These are phyloP conservation scores for Corylus avellana DNA, from an alignment of 306 rosid species.

Conservation along the genomic window DNA sequence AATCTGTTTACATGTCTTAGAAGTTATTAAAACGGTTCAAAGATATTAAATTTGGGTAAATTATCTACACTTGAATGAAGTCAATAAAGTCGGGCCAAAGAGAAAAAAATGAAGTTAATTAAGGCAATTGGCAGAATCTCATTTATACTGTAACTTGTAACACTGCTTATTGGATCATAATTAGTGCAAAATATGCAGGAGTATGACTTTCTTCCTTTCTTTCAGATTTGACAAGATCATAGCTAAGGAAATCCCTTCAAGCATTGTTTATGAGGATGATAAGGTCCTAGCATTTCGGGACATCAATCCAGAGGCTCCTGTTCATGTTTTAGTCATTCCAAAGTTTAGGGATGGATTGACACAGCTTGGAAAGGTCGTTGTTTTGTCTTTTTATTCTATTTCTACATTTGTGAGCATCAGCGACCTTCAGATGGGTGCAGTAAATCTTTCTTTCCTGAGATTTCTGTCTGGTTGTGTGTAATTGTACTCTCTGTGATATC, in stretches of 20 bases:
- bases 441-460: not conserved
- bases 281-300: constrained; percentile 84
- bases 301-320: constrained; percentile 83
- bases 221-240: constrained; percentile 91
- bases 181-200: not conserved
- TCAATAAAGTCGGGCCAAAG: not conserved
- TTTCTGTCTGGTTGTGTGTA: not conserved
- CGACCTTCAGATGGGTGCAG: not conserved
- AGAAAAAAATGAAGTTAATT: not conserved
- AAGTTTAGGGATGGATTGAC: constrained; percentile 84
- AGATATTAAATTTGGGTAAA: not conserved
- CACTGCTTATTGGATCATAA: not conserved
- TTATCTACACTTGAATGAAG: not conserved
- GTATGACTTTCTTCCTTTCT: not conserved
- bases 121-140: not conserved
- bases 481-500: not conserved
- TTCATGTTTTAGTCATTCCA: constrained; percentile 85
- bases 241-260: constrained; percentile 88
- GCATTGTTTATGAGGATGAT: constrained; percentile 72
- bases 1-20: not conserved
- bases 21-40: not conserved
- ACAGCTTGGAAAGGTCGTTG: constrained; percentile 66
- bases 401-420: not conserved
- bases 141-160: not conserved
- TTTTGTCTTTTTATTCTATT: constrained; percentile 20